Conservation (phyloP, 2,329 filamentous ascomycete species). For the Coleophoma crateriformis region DNA sequence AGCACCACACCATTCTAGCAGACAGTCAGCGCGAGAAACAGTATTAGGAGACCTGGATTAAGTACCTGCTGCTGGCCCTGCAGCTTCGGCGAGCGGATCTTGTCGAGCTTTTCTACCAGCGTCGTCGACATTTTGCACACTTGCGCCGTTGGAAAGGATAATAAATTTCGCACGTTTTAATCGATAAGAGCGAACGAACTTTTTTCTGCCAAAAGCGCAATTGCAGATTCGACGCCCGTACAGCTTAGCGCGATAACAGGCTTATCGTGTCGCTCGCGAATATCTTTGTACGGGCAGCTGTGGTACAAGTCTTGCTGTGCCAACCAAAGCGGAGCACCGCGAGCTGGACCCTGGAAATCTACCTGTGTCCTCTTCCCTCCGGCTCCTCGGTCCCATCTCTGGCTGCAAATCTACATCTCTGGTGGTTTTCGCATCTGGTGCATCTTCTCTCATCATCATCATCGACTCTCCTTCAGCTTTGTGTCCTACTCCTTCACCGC, state of each 20-base stretch:
- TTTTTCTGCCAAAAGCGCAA: conserved; percentile 3
- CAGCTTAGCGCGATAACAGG: conserved; percentile 1
- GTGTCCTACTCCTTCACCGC: not conserved
- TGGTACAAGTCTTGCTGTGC: too few relatives aligned
- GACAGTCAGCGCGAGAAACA: conserved; percentile 2
- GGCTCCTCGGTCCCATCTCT: too few relatives aligned
- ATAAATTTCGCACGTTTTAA: conserved; percentile 13
- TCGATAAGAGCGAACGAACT: conserved; percentile 9
- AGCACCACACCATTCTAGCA: conserved; percentile 76
- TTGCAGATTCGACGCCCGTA: conserved; percentile 1
- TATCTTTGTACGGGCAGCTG: too few relatives aligned
- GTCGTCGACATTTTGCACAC: conserved; percentile 36
- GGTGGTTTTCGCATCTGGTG: too few relatives aligned
- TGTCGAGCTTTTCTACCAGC: conserved; percentile 88
- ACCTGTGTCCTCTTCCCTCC: too few relatives aligned
- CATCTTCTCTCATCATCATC: too few relatives aligned
- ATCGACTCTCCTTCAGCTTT: too few relatives aligned
- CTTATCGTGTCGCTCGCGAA: conserved; percentile 8
- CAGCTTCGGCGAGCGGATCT: conserved; percentile 93
- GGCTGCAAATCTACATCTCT: too few relatives aligned
- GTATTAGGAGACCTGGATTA: conserved; percentile 4
- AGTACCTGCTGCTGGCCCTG: conserved; percentile 89
- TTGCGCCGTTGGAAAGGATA: conserved; percentile 16
- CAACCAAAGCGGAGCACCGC: too few relatives aligned
- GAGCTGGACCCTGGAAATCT: too few relatives aligned